Evolutionary conservation across 2,329 filamentous ascomycete genomes (phyloP).

Genomic region (Penicillium sp.): DNA sequence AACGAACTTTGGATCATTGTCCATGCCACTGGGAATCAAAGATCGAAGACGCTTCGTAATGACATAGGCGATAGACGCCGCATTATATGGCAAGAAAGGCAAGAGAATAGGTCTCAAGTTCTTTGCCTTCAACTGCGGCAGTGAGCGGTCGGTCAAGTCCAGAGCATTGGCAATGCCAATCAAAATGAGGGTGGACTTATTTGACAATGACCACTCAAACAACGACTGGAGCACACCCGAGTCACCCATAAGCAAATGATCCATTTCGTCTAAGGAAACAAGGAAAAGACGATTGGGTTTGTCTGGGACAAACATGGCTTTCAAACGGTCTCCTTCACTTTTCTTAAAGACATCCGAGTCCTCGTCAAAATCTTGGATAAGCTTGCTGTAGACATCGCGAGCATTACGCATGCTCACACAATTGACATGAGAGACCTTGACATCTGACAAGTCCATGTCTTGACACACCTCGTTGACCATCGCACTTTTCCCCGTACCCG

Average conservation of each 20-base stretch:
- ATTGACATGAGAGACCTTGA: slow-evolving; percentile 82
- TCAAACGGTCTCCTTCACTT: slow-evolving; percentile 69
- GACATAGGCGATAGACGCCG: slow-evolving; percentile 82
- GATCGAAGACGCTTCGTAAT: slow-evolving; percentile 81
- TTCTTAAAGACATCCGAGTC: slow-evolving; percentile 65
- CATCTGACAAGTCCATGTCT: slow-evolving; percentile 55
- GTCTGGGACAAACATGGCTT: slow-evolving; percentile 70
- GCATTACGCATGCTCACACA: slow-evolving; percentile 96
- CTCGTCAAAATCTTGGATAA: slow-evolving; percentile 71
- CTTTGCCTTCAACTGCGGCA: slow-evolving; percentile 88
- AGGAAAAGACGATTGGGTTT: slow-evolving; percentile 65
- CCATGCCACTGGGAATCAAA: slow-evolving; percentile 58
- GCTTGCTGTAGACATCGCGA: slow-evolving; percentile 78
- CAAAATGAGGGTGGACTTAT: slow-evolving; percentile 76
- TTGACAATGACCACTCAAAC: slow-evolving; percentile 94
- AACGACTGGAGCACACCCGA: slow-evolving; percentile 86
- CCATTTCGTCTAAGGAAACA: slow-evolving; percentile 93
- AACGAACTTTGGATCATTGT: slow-evolving; percentile 61
- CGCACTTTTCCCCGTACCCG: slow-evolving; percentile 95
- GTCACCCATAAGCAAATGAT: slow-evolving; percentile 87
- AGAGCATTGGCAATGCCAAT: slow-evolving; percentile 95
- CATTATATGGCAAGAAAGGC: slow-evolving; percentile 90
- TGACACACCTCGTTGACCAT: slow-evolving; percentile 80
- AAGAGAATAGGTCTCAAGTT: slow-evolving; percentile 88
- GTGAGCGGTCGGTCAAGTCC: slow-evolving; percentile 90